Evolutionary conservation across 2,329 filamentous ascomycete species (phyloP).

Genomic region (Fusarium pseudocircinatum): DNA sequence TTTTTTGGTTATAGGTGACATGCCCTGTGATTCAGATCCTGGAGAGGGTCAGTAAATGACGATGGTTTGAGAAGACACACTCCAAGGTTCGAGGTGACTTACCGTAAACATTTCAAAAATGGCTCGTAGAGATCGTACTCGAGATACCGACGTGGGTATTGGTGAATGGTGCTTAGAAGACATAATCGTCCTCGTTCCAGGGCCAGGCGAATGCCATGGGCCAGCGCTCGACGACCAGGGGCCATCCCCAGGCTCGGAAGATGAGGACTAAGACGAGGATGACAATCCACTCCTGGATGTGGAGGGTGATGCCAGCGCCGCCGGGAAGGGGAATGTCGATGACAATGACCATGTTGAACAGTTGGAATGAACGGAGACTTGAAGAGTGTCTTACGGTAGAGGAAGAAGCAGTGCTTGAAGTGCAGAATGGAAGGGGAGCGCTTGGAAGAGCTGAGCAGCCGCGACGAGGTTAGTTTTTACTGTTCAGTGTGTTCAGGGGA

Average conservation of each 20-base stretch:
- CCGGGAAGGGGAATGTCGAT: background rate
- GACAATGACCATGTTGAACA: background rate
- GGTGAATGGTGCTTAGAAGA: background rate
- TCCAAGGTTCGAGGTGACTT: background rate
- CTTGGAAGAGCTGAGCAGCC: background rate
- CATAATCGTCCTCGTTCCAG: background rate
- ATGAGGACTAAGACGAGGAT: background rate
- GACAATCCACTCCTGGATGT: background rate
- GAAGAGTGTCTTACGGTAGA: background rate
- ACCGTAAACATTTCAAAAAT: background rate
- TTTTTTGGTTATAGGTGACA: background rate
- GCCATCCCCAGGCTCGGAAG: background rate
- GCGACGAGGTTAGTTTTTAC: background rate
- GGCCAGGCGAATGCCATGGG: background rate
- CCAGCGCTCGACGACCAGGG: background rate
- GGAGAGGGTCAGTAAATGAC: background rate
- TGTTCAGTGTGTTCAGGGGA: conserved; percentile 1
- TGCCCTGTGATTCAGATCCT: background rate
- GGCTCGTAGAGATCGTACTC: background rate
- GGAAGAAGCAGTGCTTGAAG: too few species aligned
- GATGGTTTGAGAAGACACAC: background rate
- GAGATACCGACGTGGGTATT: background rate
- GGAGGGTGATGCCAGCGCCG: background rate
- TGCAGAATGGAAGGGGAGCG: background rate
- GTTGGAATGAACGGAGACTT: background rate